These are phyloP conservation scores for Trichoderma sp. DNA, from an alignment of 2,329 filamentous ascomycete species.

Conservation along the genomic window DNA sequence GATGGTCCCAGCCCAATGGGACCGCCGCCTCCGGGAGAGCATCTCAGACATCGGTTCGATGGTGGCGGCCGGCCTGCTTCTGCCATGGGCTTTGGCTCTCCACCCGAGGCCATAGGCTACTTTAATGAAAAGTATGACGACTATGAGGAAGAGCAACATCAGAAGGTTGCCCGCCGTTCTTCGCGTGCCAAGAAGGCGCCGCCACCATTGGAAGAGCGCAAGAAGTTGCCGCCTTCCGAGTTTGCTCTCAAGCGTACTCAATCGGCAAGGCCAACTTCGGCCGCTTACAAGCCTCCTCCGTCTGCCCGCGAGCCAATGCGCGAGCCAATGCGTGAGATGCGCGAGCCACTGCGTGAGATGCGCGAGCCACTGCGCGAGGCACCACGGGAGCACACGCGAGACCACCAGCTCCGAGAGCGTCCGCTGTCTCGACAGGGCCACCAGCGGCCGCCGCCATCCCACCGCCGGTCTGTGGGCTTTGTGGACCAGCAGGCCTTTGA, in stretches of 20 bases:
- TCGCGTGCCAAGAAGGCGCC: slow-evolving; percentile 43
- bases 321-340: slow-evolving; percentile 16
- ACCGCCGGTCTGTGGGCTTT: slow-evolving; percentile 34
- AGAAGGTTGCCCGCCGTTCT: slow-evolving; percentile 38
- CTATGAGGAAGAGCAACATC: slow-evolving; percentile 36
- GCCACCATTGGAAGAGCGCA: slow-evolving; percentile 41
- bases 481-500: slow-evolving; percentile 33
- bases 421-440: slow-evolving; percentile 16
- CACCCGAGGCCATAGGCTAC: slow-evolving; percentile 30
- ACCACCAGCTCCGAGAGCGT: slow-evolving; percentile 5
- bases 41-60: slow-evolving; percentile 36
- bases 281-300: slow-evolving; percentile 32
- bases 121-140: slow-evolving; percentile 42
- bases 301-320: slow-evolving; percentile 24
- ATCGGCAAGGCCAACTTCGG: slow-evolving; percentile 31
- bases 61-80: slow-evolving; percentile 33
- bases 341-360: slow-evolving; percentile 6
- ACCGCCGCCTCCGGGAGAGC: slow-evolving; percentile 27
- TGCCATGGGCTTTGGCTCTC: slow-evolving; percentile 36
- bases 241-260: slow-evolving; percentile 35
- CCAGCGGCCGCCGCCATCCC: slow-evolving; percentile 31
- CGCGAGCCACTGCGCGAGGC: slow-evolving; percentile 8
- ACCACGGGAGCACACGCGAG: neutral
- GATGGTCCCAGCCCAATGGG: slow-evolving; percentile 27
- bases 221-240: slow-evolving; percentile 49